These are phyloP conservation scores for Backusella parvicylindrica DNA, from an alignment of 192 early-diverging fungal species.

Conservation along the genomic window DNA sequence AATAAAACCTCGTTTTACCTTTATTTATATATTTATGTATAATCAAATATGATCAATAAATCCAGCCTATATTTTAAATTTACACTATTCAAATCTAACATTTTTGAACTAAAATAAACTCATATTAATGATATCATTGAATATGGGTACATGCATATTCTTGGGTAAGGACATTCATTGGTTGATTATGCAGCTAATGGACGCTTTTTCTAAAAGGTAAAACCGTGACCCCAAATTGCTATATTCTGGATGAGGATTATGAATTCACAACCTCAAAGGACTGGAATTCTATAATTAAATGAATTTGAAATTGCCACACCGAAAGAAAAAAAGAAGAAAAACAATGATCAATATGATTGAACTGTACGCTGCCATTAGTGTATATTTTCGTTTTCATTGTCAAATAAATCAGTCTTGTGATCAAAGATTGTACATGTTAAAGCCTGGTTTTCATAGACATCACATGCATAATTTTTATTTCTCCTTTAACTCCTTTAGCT, in stretches of 20 bases:
- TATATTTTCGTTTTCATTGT: background rate
- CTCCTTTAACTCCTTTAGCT: background rate
- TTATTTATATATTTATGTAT: background rate
- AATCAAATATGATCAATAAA: background rate
- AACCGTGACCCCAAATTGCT: too few relatives aligned
- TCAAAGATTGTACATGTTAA: background rate
- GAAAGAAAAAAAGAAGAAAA: background rate
- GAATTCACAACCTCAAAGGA: background rate
- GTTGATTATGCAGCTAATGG: too few relatives aligned
- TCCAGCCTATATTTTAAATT: background rate
- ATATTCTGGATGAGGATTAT: too few relatives aligned
- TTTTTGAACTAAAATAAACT: background rate
- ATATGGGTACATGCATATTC: background rate
- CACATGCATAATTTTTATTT: background rate
- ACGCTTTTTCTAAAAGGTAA: too few relatives aligned
- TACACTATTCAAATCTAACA: background rate
- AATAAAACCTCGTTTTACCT: background rate
- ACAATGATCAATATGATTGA: background rate
- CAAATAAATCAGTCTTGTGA: background rate
- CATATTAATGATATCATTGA: background rate
- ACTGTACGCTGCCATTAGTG: background rate
- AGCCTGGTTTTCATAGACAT: background rate
- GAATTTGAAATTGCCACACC: background rate
- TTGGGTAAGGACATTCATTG: too few relatives aligned
- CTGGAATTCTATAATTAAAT: background rate